Base-by-base conservation (phyloP, 2,329 filamentous ascomycete species). In the Penicillium aurantiogriseum region DNA sequence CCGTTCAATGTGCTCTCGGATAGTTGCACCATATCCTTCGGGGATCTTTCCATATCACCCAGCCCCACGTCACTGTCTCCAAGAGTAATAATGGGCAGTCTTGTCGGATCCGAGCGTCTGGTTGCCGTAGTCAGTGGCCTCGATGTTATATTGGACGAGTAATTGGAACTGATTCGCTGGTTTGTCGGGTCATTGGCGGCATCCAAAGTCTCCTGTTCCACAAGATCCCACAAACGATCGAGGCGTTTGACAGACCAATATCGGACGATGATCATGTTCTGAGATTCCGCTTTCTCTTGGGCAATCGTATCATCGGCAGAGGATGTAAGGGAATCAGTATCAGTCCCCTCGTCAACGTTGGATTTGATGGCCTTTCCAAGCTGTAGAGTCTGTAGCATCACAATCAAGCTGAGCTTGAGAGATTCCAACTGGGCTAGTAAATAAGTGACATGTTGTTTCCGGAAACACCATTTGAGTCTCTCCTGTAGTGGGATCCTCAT, bases 231-330 rank as follows among this genome's bases (percentile, higher is more conserved):
- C 19, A 78, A 58, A 6, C 68, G 60, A 53, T 74, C 71, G 19
- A 77, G 64, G n/a, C 69, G 69, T 45, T 70, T 75, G 51, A 71
- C 63, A 7, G 76, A 72, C 72, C 74, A 77, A 57, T 77, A 76
- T 40, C 75, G 68, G n/a, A 76, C 69, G 40, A 78, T 73, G n/a
- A 78, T 67, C 67, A 76, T 75, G 50, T 76, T 78, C 57, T 78
- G 75, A 4, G 69, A 70, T 54, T 77, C 76, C 2, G 71, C 73
- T 52, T 76, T 72, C 52, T 77, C 75, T 62, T 77, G 74, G 10
- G 69, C 69, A 54, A 76, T 68, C 15, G 64, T 57, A 47, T 76
- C 72, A 3, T 72, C 69, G 61, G 50, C 60, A n/a, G 21, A 58
- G 33, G 54, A 62, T 35, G 51, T 36, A 15, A 48, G 31, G n/a